Conservation (phyloP, 345 rosid species). For the Sonneratia alba region DNA sequence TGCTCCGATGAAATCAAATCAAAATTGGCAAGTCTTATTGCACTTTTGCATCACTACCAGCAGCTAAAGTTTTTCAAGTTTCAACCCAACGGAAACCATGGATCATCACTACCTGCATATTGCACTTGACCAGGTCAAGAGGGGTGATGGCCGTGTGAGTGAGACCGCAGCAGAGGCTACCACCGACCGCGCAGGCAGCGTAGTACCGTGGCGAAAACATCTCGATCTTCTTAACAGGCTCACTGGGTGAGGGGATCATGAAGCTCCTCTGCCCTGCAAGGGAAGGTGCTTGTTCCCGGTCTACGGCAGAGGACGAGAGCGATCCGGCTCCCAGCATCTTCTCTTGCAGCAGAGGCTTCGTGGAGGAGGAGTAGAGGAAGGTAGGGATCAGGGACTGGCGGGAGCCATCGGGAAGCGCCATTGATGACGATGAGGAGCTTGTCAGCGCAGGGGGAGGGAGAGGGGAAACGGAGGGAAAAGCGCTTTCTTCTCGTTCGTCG, state of each 20-base stretch:
- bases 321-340: slow-evolving; percentile 16
- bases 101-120: no score
- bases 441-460: no score
- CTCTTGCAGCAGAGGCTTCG: slow-evolving; percentile 19
- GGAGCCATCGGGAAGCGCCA: slow-evolving; percentile 41
- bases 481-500: no score
- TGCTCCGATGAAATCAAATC: no score
- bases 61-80: neutral
- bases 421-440: slow-evolving; percentile 6
- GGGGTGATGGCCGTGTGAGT: slow-evolving; percentile 96
- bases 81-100: neutral
- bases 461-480: no score
- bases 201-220: slow-evolving; percentile 84
- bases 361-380: slow-evolving; percentile 55
- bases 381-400: slow-evolving; percentile 47
- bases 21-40: no score
- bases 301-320: slow-evolving; percentile 12
- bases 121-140: slow-evolving; percentile 94
- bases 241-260: slow-evolving; percentile 49
- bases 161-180: slow-evolving; percentile 85
- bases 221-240: slow-evolving; percentile 58
- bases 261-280: slow-evolving; percentile 15
- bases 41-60: no score
- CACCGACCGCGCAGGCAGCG: slow-evolving; percentile 82
- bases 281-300: slow-evolving; percentile 6